Evolutionary conservation across 306 rosid genomes (phyloP).

Genomic region (Sechiopsis laciniata): DNA sequence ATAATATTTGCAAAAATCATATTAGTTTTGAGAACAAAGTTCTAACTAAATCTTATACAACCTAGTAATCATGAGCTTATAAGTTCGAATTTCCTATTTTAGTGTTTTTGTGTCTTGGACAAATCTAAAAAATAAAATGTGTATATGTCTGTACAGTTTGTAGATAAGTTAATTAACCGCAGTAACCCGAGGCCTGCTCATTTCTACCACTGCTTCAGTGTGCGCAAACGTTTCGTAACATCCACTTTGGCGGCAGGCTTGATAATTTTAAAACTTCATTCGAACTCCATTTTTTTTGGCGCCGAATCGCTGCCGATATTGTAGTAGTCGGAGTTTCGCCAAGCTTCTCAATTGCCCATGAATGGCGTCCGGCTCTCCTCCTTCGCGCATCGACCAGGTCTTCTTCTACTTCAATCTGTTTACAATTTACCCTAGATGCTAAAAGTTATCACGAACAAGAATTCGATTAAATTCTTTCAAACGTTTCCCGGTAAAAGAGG

Average conservation of each 20-base stretch:
- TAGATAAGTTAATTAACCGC: not conserved
- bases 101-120: too few relatives aligned
- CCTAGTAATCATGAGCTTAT: too few relatives aligned
- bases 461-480: not conserved
- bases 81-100: too few relatives aligned
- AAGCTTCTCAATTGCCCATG: slow-evolving; percentile 12
- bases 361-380: slow-evolving; percentile 72
- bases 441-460: not conserved
- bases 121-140: not conserved
- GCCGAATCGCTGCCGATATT: slow-evolving; percentile 13
- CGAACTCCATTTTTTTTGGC: not conserved
- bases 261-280: slow-evolving; percentile 10
- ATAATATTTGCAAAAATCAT: too few relatives aligned
- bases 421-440: slow-evolving; percentile 25
- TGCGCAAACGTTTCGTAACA: not conserved
- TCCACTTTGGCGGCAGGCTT: slow-evolving; percentile 13
- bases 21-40: too few relatives aligned
- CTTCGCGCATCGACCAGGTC: slow-evolving; percentile 73
- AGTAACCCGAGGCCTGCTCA: not conserved
- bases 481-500: not conserved
- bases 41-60: too few relatives aligned
- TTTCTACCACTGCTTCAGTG: not conserved
- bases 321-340: slow-evolving; percentile 20
- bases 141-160: not conserved
- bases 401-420: slow-evolving; percentile 10